Conservation (phyloP, 2,329 filamentous ascomycete genomes). For the Fusarium mexicanum region DNA sequence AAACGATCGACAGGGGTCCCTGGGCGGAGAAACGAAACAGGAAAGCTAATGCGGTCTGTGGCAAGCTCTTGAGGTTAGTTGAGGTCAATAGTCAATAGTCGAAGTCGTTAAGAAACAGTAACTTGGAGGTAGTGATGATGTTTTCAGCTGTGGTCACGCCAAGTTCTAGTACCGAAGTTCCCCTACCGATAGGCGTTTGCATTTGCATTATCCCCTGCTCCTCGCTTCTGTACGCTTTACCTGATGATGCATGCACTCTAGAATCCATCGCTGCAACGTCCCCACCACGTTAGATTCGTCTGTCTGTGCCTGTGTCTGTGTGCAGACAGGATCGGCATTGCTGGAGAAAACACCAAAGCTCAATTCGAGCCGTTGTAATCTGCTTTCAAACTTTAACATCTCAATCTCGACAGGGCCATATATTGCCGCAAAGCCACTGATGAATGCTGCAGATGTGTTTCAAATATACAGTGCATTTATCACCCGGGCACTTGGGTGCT, state of each 20-base stretch:
- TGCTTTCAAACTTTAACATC: not conserved
- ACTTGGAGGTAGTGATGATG: not conserved
- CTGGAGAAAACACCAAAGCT: not conserved
- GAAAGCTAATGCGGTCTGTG: slow-evolving; percentile 23
- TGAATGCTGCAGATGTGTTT: slow-evolving; percentile 17
- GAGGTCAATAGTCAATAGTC: slow-evolving; percentile 10
- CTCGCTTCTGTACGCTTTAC: slow-evolving; percentile 24
- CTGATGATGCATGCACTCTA: slow-evolving; percentile 26
- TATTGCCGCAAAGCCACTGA: not conserved
- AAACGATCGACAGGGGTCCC: slow-evolving; percentile 37
- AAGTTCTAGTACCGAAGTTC: not conserved
- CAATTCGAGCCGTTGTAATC: not conserved
- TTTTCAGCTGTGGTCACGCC: slow-evolving; percentile 7
- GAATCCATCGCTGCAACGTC: slow-evolving; percentile 1
- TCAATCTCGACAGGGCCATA: not conserved
- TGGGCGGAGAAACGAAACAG: slow-evolving; percentile 39
- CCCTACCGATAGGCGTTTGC: not conserved
- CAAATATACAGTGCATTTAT: slow-evolving; percentile 11
- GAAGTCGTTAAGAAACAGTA: slow-evolving; percentile 5
- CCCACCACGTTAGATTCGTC: not conserved
- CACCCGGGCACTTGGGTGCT: not conserved
- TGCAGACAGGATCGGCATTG: not conserved
- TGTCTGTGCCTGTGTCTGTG: not conserved
- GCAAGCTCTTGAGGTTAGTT: not conserved
- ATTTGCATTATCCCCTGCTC: slow-evolving; percentile 1